Base-by-base conservation (phyloP, 805 yeast genomes). In the Zygotorulaspora sp. region DNA sequence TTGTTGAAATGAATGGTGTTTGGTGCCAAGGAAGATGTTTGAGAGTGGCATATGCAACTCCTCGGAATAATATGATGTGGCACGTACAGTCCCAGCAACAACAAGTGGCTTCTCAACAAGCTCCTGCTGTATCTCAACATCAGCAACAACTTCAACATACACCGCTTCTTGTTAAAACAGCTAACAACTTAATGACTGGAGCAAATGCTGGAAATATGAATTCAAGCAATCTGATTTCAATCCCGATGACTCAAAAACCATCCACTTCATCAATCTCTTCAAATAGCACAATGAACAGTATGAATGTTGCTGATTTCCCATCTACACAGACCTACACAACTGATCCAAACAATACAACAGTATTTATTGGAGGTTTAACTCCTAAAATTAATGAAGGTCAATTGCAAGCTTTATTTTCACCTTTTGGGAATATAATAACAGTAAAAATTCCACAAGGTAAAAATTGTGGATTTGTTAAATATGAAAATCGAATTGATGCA, bases 11-110 rank as follows among this genome's bases (percentile, higher is more conserved):
- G 89, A 78, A 82, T 50, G 89, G 89, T 11, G 78, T 74, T 27
- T 79, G 85, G 83, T 75, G 83, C 53, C 87, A 84, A 25, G 90
- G 89, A 3, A 66, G 90, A 49, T 80, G 82, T 25, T 66, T 83
- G 35, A 66, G 90, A 50, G 89, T 83, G 4, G 90, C 92, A 1
- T 65, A 79, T 31, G 92, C 94, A 2, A 80, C 89, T 3, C 87
- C 92, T 25, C 72, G 86, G 53, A 75, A 71, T 51, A 68, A 57
- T 33, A 49, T 46, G 41, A 41, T 42, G 44, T 41, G 45, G 45
- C 52, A 42, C 30, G 38, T 40, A 30, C 48, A 43, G 19, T 36
- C 40, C n/a, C 47, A 44, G 18, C 58, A 54, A 36, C 48, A 36
- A 10, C n/a, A n/a, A n/a, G n/a, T n/a, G n/a, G 53, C 46, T 28